Evolutionary conservation across 148 eudicot genomes (phyloP).

Genomic region (Nyssa sinensis): DNA sequence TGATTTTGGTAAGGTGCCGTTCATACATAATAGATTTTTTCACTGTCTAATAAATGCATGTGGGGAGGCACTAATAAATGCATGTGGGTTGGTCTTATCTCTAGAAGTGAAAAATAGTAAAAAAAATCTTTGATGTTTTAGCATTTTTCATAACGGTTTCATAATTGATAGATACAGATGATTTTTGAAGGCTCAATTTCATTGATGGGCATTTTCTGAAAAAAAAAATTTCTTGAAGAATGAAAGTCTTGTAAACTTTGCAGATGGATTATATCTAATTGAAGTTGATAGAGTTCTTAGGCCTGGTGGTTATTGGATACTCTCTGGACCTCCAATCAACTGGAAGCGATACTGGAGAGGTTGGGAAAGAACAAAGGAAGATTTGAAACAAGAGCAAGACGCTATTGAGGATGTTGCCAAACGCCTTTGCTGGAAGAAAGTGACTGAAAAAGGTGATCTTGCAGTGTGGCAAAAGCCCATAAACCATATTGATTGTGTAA

Average conservation of each 20-base stretch:
- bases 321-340: slow-evolving; percentile 90
- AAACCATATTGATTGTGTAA: slow-evolving; percentile 69
- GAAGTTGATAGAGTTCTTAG: slow-evolving; percentile 91
- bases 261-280: slow-evolving; percentile 80
- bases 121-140: too few species aligned
- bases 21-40: too few species aligned
- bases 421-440: slow-evolving; percentile 83
- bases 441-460: slow-evolving; percentile 69
- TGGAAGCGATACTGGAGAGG: slow-evolving; percentile 90
- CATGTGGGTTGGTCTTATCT: too few species aligned
- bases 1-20: slow-evolving; percentile 51
- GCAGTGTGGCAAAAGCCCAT: slow-evolving; percentile 87
- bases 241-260: neutral
- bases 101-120: too few species aligned
- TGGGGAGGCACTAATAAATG: too few species aligned
- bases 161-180: too few species aligned
- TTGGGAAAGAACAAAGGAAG: slow-evolving; percentile 89
- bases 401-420: slow-evolving; percentile 69
- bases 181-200: too few species aligned
- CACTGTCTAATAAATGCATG: too few species aligned
- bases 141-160: too few species aligned
- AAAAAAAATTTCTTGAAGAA: too few species aligned
- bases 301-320: slow-evolving; percentile 98
- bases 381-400: slow-evolving; percentile 83
- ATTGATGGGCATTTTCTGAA: too few species aligned